These are phyloP conservation scores for Rhamnella rubrinervis DNA, from an alignment of 331 rosid genomes.

Conservation along the genomic window DNA sequence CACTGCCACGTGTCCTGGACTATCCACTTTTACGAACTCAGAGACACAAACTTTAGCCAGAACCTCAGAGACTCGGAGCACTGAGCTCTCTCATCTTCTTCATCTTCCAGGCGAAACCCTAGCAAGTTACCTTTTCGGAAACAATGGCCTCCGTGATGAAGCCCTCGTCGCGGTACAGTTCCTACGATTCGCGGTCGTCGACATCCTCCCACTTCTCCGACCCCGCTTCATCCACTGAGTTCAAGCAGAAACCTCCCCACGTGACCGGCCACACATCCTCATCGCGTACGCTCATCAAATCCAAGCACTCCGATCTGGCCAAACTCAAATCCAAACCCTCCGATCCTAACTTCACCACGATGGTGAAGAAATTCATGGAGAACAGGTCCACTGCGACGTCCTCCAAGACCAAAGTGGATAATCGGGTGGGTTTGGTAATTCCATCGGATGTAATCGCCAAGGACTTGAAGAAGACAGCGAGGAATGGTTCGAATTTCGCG, in stretches of 20 bases:
- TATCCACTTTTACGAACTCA: slow-evolving; percentile 1
- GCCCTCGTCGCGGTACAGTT: slow-evolving; percentile 76
- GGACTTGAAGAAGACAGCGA: slow-evolving; percentile 69
- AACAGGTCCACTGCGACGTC: slow-evolving; percentile 32
- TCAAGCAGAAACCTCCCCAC: slow-evolving; percentile 26
- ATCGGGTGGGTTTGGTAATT: slow-evolving; percentile 39
- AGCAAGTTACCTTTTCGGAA: not conserved
- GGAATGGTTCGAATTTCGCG: slow-evolving; percentile 50
- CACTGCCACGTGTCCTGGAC: slow-evolving; percentile 44
- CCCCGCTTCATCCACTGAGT: slow-evolving; percentile 75
- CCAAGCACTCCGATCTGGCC: slow-evolving; percentile 44
- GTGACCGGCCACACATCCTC: slow-evolving; percentile 16
- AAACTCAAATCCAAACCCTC: slow-evolving; percentile 30
- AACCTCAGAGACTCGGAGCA: not conserved
- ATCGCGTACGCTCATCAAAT: slow-evolving; percentile 61
- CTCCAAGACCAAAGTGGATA: slow-evolving; percentile 34
- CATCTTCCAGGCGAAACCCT: not conserved
- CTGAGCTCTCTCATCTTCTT: not conserved
- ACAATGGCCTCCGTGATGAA: slow-evolving; percentile 45
- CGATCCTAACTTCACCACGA: slow-evolving; percentile 59
- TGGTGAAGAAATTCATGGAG: slow-evolving; percentile 76
- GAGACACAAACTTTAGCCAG: not conserved
- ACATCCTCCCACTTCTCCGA: slow-evolving; percentile 69
- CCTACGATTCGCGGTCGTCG: slow-evolving; percentile 78
- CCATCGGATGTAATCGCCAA: slow-evolving; percentile 63